These are phyloP conservation scores for Acacia melanoxylon DNA, from an alignment of 306 rosid genomes.

Conservation along the genomic window DNA sequence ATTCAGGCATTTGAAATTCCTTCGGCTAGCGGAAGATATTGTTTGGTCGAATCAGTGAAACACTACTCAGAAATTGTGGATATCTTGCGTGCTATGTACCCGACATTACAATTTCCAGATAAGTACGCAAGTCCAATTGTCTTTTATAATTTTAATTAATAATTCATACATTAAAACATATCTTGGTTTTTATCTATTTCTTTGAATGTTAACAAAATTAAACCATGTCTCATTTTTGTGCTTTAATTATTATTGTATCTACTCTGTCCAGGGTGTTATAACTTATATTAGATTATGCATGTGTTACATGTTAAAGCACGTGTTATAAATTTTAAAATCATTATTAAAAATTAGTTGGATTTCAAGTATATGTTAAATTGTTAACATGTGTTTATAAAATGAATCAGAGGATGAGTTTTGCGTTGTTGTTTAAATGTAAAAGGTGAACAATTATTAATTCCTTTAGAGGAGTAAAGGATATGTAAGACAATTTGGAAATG, in stretches of 20 bases:
- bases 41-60: not conserved
- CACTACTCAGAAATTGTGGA: not conserved
- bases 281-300: not conserved
- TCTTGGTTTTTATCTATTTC: not conserved
- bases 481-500: no score
- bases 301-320: not conserved
- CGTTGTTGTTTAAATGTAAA: no score
- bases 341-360: no score
- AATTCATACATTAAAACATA: not conserved
- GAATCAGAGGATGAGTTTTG: no score
- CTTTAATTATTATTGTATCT: not conserved
- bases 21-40: not conserved
- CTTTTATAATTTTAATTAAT: not conserved
- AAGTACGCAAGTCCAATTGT: not conserved
- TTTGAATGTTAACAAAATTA: not conserved
- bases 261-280: no score
- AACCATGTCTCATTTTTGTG: not conserved
- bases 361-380: no score
- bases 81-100: not conserved
- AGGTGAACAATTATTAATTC: no score
- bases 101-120: not conserved
- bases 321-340: no score
- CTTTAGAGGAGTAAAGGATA: no score
- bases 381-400: no score
- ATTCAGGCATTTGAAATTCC: not conserved